Base-by-base conservation (phyloP, 805 yeast species). In the Starmerella potacharoeniae region DNA sequence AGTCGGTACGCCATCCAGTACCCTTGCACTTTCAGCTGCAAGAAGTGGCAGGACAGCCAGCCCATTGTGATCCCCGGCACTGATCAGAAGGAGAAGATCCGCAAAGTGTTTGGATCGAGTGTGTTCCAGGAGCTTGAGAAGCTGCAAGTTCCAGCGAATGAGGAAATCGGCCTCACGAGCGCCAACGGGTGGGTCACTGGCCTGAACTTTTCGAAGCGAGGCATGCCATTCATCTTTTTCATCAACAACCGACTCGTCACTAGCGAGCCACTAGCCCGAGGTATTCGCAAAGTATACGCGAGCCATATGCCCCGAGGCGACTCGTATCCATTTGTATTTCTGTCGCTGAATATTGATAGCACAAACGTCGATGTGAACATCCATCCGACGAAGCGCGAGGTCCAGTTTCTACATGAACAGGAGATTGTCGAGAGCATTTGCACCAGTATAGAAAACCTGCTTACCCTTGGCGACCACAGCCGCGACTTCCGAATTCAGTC, bases 381-480 rank as follows among this genome's bases (percentile, higher is more conserved):
- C 13, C 98, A 93, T 65, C 98, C 98, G 0, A 91, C 97, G 0
- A 93, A 93, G 62, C 76, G 91, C 56, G 97, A 91, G 63, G 97
- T 93, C 2, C 68, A 95, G 44, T 89, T 93, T 65, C 70, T 93
- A 37, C 69, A 81, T 66, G 97, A 93, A 63, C 93, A 84, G 46
- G 97, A 90, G 65, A 88, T 93, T 22, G 77, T 86, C 10, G 88
- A 82, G 41, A 62, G 65, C 37, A 73, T 90, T 2, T 74, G 83
- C 35, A 66, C 68, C 0, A 62, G 68, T 5, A 65, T 89, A 1
- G 82, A 80, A 54, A 71, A 68, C 4, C 65, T 71, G 2, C 71
- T 93, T 33, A 70, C 79, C 1, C 71, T 72, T 3, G 74, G 80
- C 6, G 96, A 88, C 60, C 73, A 81, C 0, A 77, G 88, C 3